Conservation (phyloP, 257 asterid species). For the Lithospermum erythrorhizon region DNA sequence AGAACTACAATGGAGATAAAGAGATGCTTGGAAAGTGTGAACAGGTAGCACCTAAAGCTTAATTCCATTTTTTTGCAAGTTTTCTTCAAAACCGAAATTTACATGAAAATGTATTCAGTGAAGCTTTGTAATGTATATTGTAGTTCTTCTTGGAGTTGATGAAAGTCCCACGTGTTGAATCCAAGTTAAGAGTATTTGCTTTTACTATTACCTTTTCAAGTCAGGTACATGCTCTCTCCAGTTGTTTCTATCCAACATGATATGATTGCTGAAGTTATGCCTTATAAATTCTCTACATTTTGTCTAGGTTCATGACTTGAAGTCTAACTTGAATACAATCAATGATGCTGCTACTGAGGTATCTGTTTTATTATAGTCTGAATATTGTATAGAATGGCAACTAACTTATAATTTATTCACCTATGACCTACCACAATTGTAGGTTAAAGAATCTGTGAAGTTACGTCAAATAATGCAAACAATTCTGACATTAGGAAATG, state of each 20-base stretch:
- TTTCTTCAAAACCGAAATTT: neutral
- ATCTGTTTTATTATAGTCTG: constrained; percentile 9
- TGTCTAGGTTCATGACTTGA: constrained; percentile 75
- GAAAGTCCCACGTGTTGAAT: constrained; percentile 97
- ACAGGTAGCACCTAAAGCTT: constrained; percentile 42
- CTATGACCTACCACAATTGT: constrained; percentile 13
- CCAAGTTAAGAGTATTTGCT: constrained; percentile 95
- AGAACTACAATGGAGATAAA: constrained; percentile 87
- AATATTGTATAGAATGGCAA: constrained; percentile 1
- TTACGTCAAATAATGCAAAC: constrained; percentile 96
- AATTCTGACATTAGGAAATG: constrained; percentile 91
- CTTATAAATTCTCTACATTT: constrained; percentile 14
- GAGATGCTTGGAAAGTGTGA: constrained; percentile 97
- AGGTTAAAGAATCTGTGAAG: constrained; percentile 85
- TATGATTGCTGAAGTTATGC: constrained; percentile 9
- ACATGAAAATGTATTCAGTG: constrained; percentile 11
- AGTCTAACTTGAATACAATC: constrained; percentile 56
- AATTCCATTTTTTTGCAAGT: neutral
- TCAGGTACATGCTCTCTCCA: constrained; percentile 48
- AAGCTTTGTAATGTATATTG: constrained; percentile 18
- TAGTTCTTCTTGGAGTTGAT: constrained; percentile 94
- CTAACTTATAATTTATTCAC: constrained; percentile 20
- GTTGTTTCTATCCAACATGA: constrained; percentile 11
- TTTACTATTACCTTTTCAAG: constrained; percentile 73
- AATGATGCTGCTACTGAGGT: constrained; percentile 88